phyloP scores from a whole-genome alignment of 345 rosid species.

The Boechera stricta region DNA sequence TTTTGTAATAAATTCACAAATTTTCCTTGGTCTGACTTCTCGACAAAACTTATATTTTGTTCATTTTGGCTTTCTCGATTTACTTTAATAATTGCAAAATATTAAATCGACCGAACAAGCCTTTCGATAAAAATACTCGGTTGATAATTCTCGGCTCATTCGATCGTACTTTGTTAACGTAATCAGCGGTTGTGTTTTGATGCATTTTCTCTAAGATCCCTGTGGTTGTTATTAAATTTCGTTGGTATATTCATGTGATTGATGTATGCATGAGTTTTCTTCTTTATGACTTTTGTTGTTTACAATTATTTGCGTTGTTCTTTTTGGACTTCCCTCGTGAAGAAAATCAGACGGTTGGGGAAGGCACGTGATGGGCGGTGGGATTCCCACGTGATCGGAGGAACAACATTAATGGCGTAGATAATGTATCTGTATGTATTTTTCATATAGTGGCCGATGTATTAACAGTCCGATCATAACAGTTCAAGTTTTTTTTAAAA shows the following conservation, averaged over 20 bases:
- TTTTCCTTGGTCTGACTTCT: neutral
- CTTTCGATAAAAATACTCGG: neutral
- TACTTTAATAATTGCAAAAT: neutral
- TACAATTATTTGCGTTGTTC: slow-evolving; percentile 7
- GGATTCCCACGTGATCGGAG: slow-evolving; percentile 28
- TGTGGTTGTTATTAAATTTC: slow-evolving; percentile 8
- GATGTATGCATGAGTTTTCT: neutral
- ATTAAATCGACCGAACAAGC: neutral
- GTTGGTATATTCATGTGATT: slow-evolving; percentile 10
- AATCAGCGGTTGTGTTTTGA: neutral
- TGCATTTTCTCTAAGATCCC: slow-evolving; percentile 2
- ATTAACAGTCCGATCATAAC: too few species aligned
- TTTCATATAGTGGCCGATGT: too few species aligned
- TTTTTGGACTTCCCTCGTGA: slow-evolving; percentile 28
- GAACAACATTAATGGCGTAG: neutral
- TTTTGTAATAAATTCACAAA: neutral
- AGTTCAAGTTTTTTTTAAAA: too few species aligned
- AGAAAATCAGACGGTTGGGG: neutral
- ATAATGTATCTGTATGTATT: neutral
- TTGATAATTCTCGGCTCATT: slow-evolving; percentile 6
- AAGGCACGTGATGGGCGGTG: slow-evolving; percentile 22
- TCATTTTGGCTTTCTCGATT: neutral
- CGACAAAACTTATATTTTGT: neutral
- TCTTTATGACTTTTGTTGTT: neutral
- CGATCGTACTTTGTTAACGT: neutral